Conservation (phyloP, 73 alveolate species). For the Paramecium sonneborni region DNA sequence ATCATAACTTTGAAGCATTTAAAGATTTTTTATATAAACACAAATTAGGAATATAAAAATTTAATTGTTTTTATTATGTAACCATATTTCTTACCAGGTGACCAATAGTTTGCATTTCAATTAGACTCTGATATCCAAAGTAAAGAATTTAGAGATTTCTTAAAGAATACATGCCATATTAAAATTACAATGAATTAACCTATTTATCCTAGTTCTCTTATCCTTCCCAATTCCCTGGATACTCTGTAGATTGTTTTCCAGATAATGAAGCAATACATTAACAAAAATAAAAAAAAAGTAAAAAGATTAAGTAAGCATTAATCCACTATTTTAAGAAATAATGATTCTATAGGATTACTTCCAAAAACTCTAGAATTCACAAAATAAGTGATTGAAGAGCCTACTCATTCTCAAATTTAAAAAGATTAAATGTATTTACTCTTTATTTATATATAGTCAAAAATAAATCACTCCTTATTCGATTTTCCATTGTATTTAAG, state of each 20-base stretch:
- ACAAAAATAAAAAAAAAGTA: background rate
- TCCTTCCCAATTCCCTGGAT: background rate
- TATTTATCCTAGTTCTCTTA: background rate
- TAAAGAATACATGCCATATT: background rate
- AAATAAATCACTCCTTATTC: constrained; percentile 11
- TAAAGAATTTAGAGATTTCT: background rate
- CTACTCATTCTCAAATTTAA: background rate
- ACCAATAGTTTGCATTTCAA: background rate
- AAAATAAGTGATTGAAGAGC: background rate
- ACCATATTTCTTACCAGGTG: background rate
- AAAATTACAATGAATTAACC: constrained; percentile 1
- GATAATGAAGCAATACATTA: background rate
- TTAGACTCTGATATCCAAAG: background rate
- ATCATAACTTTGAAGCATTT: background rate
- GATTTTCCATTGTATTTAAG: background rate
- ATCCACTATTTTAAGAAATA: background rate
- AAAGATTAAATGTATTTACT: background rate
- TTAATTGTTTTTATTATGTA: background rate
- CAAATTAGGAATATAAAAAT: background rate
- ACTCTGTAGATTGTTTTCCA: background rate
- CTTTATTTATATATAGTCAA: background rate
- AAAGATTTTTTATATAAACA: background rate
- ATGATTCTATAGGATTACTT: constrained; percentile 17
- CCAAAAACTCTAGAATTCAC: constrained; percentile 31
- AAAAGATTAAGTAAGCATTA: background rate